A percentile compares a stretch with the other conserved stretches of the same genome.
phyloP scores from a whole-genome alignment of 345 rosid genomes.

The Populus davidiana region DNA sequence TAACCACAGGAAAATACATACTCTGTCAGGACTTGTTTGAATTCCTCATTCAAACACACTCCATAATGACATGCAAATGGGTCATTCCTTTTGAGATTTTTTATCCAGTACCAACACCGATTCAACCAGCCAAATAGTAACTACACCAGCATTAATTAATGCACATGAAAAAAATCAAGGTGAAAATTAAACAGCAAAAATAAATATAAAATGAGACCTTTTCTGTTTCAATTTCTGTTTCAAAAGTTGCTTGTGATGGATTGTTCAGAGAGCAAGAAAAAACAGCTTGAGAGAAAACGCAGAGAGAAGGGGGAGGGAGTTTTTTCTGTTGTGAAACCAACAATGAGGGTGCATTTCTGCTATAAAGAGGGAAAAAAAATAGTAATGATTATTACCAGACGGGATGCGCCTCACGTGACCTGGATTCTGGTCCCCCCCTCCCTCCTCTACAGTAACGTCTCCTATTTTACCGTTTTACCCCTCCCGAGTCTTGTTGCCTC shows the following conservation, averaged over 20 bases:
- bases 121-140: too few species aligned
- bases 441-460: background rate
- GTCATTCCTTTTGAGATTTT: background rate
- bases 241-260: background rate
- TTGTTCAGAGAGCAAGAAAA: background rate
- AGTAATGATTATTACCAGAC: constrained; percentile 2
- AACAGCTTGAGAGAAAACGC: background rate
- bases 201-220: background rate
- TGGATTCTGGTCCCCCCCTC: background rate
- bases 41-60: background rate
- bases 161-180: background rate
- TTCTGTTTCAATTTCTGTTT: background rate
- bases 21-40: background rate
- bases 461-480: background rate
- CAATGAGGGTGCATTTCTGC: background rate
- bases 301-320: background rate
- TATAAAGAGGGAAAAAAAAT: background rate
- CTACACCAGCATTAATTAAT: background rate
- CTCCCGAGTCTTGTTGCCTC: too few species aligned
- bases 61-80: background rate
- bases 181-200: background rate
- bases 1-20: background rate
- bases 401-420: constrained; percentile 3
- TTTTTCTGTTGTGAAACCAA: background rate
- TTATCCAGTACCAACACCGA: background rate